Conservation (phyloP, 768 basidiomycete genomes). For the Rhodosporidiobolus sp. region DNA sequence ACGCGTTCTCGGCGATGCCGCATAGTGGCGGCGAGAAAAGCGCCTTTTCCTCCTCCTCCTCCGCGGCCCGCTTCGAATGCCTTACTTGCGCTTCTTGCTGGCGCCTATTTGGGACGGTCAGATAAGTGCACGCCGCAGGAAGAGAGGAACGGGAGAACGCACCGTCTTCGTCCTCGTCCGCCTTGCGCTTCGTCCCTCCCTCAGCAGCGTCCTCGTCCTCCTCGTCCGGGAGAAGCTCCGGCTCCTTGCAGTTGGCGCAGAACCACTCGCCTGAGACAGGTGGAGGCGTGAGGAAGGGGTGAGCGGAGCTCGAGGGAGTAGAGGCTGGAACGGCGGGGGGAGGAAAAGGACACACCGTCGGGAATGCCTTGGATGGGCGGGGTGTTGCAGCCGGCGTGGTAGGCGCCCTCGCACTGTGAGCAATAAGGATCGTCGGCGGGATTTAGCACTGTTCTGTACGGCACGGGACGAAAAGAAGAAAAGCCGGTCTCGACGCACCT, state of each 20-base stretch:
- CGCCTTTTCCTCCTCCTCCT: neutral
- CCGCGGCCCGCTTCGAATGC: neutral
- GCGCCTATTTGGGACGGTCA: neutral
- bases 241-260: constrained; percentile 26
- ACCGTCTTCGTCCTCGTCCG: constrained; percentile 1
- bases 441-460: no score
- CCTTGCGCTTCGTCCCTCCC: constrained; percentile 29
- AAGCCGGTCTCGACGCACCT: constrained; percentile 54
- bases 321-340: neutral
- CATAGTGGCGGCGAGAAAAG: neutral
- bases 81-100: constrained; percentile 12
- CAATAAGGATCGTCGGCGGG: neutral
- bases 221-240: constrained; percentile 4
- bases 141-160: neutral
- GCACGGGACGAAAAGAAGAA: no score
- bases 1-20: no score
- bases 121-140: neutral
- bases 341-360: constrained; percentile 70
- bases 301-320: neutral
- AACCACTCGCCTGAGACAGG: constrained; percentile 35
- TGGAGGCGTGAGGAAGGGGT: neutral
- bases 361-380: constrained; percentile 75
- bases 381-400: constrained; percentile 74
- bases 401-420: constrained; percentile 78
- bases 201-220: neutral